Conservation (phyloP, 768 basidiomycete species). For the Punctularia strigosozonata region DNA sequence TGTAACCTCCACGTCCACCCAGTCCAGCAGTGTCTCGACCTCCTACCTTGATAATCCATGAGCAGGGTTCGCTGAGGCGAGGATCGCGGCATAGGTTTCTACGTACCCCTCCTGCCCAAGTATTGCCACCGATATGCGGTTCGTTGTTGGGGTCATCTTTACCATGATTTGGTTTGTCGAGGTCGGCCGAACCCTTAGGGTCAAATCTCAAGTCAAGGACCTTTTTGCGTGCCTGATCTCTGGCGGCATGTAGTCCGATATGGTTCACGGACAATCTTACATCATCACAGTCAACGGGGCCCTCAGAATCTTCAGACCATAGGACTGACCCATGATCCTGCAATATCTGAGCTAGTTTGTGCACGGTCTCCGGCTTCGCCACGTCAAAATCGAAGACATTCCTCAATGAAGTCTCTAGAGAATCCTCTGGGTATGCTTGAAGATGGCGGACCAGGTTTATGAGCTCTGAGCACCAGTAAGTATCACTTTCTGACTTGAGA, state of each 20-base stretch:
- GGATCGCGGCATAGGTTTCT: background rate
- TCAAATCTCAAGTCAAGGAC: slow-evolving; percentile 46
- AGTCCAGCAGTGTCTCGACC: slow-evolving; percentile 57
- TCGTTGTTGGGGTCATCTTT: slow-evolving; percentile 45
- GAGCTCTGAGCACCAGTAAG: slow-evolving; percentile 28
- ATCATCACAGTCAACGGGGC: background rate
- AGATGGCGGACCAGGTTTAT: slow-evolving; percentile 58
- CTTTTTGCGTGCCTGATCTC: slow-evolving; percentile 35
- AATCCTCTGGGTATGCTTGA: slow-evolving; percentile 45
- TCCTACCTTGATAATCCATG: slow-evolving; percentile 43
- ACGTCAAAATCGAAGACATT: slow-evolving; percentile 67
- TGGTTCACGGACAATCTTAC: slow-evolving; percentile 39
- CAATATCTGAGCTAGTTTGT: slow-evolving; percentile 45
- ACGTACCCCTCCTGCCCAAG: slow-evolving; percentile 51
- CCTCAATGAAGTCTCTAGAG: slow-evolving; percentile 44
- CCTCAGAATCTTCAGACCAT: background rate
- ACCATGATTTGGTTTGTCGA: slow-evolving; percentile 48
- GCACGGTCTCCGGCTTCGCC: slow-evolving; percentile 52
- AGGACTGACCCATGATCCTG: slow-evolving; percentile 42
- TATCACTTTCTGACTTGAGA: slow-evolving; percentile 1
- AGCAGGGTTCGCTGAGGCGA: background rate
- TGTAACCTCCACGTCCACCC: slow-evolving; percentile 58
- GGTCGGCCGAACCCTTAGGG: slow-evolving; percentile 33
- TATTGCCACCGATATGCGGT: slow-evolving; percentile 47
- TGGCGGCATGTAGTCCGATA: slow-evolving; percentile 46